A percentile compares a stretch with the other conserved stretches of the same genome.
Conservation (phyloP, 345 rosid genomes). For the Ceriops tagal region DNA sequence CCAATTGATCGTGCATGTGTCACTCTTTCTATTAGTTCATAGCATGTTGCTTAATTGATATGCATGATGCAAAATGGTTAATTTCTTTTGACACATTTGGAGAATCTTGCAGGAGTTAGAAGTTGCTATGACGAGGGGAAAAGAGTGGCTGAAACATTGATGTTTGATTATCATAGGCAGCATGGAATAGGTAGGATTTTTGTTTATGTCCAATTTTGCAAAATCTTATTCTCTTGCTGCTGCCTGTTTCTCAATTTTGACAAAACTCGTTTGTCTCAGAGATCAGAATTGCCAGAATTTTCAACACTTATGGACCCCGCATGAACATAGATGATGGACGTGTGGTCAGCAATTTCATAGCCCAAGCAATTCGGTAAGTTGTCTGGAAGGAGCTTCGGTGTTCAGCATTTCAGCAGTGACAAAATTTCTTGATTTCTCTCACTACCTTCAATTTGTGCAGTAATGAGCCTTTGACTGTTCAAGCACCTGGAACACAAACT, state of each 20-base stretch:
- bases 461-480: slow-evolving; percentile 83
- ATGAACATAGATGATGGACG: slow-evolving; percentile 98
- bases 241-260: background rate
- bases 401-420: background rate
- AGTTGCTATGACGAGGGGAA: slow-evolving; percentile 97
- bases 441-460: slow-evolving; percentile 33
- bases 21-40: no score
- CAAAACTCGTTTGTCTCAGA: slow-evolving; percentile 32
- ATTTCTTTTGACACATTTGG: background rate
- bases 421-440: background rate
- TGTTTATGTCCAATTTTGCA: background rate
- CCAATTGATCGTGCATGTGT: no score
- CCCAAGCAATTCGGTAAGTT: slow-evolving; percentile 84
- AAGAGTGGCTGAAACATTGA: slow-evolving; percentile 87
- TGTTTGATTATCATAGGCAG: slow-evolving; percentile 95
- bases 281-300: slow-evolving; percentile 83
- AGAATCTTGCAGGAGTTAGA: slow-evolving; percentile 56
- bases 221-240: no score
- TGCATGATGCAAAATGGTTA: background rate
- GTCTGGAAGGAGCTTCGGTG: background rate
- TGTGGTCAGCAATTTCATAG: slow-evolving; percentile 94
- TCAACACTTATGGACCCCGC: slow-evolving; percentile 95
- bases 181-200: slow-evolving; percentile 70
- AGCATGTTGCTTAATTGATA: no score
- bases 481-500: slow-evolving; percentile 93